Conservation (phyloP, 345 rosid genomes). For the Streptanthus diversifolius region DNA sequence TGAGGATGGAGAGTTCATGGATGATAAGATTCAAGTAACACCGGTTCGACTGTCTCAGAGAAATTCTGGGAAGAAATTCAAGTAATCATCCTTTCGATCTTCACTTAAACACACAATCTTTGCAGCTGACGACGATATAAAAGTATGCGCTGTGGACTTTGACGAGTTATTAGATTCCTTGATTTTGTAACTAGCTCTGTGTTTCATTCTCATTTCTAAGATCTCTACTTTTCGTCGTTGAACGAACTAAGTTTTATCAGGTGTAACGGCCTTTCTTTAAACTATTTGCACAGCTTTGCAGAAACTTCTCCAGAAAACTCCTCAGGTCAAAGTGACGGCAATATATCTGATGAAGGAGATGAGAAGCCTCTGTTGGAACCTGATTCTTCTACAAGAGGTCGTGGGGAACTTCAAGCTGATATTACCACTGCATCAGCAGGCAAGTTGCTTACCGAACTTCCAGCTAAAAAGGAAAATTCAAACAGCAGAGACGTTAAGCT, state of each 20-base stretch:
- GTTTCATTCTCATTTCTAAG: not conserved
- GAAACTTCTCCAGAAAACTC: constrained; percentile 62
- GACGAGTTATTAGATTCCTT: constrained; percentile 5
- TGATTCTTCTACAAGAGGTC: constrained; percentile 17
- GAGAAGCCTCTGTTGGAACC: constrained; percentile 37
- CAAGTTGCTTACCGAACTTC: constrained; percentile 26
- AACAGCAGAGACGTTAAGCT: constrained; percentile 44
- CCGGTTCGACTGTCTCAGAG: constrained; percentile 69
- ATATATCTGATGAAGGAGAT: constrained; percentile 40
- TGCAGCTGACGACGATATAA: not conserved
- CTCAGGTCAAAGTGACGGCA: constrained; percentile 42
- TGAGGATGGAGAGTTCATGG: constrained; percentile 38
- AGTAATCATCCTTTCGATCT: constrained; percentile 38
- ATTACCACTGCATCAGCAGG: constrained; percentile 30
- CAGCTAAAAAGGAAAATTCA: constrained; percentile 37
- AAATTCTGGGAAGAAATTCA: constrained; percentile 66
- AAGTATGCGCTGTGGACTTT: not conserved
- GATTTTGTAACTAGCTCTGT: not conserved
- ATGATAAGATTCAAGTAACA: constrained; percentile 47
- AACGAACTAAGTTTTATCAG: not conserved
- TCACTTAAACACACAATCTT: constrained; percentile 6
- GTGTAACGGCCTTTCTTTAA: not conserved
- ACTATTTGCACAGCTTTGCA: constrained; percentile 45
- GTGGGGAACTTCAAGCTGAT: constrained; percentile 19
- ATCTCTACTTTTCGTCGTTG: not conserved